Evolutionary conservation across 179 eudicot species (phyloP).

Genomic region (Spergularia azorica): DNA sequence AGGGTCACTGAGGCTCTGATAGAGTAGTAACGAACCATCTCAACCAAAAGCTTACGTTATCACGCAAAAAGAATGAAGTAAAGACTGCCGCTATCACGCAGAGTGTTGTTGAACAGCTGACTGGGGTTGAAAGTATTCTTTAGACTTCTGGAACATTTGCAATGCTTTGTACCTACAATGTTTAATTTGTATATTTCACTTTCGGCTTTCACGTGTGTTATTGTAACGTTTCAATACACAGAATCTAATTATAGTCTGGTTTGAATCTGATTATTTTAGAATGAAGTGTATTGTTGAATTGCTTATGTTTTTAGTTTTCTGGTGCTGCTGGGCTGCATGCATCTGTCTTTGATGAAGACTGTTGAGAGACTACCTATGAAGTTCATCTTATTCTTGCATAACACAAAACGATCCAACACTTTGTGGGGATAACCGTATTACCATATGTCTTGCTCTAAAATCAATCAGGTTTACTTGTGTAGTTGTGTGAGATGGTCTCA

Average conservation of each 20-base stretch:
- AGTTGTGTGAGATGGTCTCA: too few relatives aligned
- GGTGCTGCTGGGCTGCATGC: too few relatives aligned
- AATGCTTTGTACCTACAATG: not conserved
- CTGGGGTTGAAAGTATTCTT: not conserved
- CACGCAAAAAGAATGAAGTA: slow-evolving; percentile 23
- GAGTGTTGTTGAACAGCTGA: not conserved
- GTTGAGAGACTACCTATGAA: too few relatives aligned
- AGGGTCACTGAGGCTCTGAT: too few relatives aligned
- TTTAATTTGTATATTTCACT: too few relatives aligned
- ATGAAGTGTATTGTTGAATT: not conserved
- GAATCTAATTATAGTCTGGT: not conserved
- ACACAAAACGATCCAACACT: too few relatives aligned
- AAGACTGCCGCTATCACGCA: not conserved
- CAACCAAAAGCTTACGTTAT: too few relatives aligned
- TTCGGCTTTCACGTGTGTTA: not conserved
- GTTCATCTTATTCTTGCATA: not conserved
- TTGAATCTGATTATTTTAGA: not conserved
- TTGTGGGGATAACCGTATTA: too few relatives aligned
- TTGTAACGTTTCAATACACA: not conserved
- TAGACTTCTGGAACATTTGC: not conserved
- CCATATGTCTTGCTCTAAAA: too few relatives aligned
- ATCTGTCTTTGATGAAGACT: too few relatives aligned
- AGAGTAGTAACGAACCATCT: too few relatives aligned
- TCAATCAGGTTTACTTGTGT: too few relatives aligned
- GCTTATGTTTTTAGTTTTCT: not conserved